Base-by-base conservation (phyloP, 805 yeast genomes). In the Monosporozyma siamensis region DNA sequence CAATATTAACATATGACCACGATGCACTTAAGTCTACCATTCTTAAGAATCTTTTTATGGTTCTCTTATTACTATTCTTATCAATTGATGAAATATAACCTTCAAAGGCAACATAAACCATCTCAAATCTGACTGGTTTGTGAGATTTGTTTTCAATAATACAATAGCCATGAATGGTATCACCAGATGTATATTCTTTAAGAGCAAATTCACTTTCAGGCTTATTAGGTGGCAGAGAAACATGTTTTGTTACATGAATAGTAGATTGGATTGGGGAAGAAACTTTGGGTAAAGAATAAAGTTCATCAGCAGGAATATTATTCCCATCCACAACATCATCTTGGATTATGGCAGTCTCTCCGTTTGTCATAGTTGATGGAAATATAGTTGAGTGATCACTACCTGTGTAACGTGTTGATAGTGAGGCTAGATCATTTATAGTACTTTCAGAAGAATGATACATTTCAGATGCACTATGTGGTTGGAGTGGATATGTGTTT, bases 61-160 rank as follows among this genome's bases (percentile, higher is more conserved):
- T 49, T 39, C 49, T 48, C 34, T 54, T 54, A 24, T 41, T 44
- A 27, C 34, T 40, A 4, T 39, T 34, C 7, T 38, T 37, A 34
- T 58, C 57, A 21, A 46, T 41, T 0, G 59, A 43, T 4, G 67
- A 63, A 21, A 63, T 54, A 14, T 56, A 59, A 1, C 82, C 83
- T 52, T 78, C 83, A 25, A 78, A 63, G 1, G 78, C 65, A 6
- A 77, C 72, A 42, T 74, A 67, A 47, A 77, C 70, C 76, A 75
- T 75, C 46, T 77, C 80, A 51, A 77, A 78, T 6, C 72, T 70
- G n/a, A 78, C 64, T 0, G 68, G 62, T 14, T 59, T 48, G 1
- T 54, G 41, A 2, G 74, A 58, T 6, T 50, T 61, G 50, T 77
- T 77, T 40, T 64, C 61, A 17, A 76, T 63, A 0, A 57, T 48